Evolutionary conservation across 2,329 filamentous ascomycete species (phyloP), one percentile per base, ranked within the genome.

Genomic region (Arthrobotrys megalospora): DNA sequence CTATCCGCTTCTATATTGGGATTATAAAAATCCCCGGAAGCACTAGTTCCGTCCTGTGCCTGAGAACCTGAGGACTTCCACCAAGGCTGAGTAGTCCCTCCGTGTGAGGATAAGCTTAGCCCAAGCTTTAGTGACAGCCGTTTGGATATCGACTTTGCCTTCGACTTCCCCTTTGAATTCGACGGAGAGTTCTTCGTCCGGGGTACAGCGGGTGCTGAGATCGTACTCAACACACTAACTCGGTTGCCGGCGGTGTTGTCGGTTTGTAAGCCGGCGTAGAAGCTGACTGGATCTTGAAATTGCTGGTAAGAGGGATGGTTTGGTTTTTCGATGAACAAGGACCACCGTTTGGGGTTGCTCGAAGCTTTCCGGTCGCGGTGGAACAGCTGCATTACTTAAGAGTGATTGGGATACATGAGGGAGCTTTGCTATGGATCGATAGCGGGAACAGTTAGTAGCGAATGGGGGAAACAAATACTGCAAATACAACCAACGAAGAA

Each of bases 141-240:
- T 16, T 60, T 60, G 8, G 55, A 60, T 60, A 60, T 60, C 3
- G 55, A 60, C 16, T 60, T 60, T 43, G 55, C 55, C 19, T 60
- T 60, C 6, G 69, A 73, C 43, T 66, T 73, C 16, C 69, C 28
- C 32, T 73, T 73, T 14, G 69, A 73, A 60, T 66, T 73, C 50
- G 69, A 65, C 3, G 8, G 8, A 21, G 68, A 53, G 28, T 50
- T 60, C 55, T 60, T 60, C 4, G 55, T 43, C 55, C 55, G 55
- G 55, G 55, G 55, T 16, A 60, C 55, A 43, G 55, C 55, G 6
- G 55, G 55, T 60, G 55, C 55, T 16, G 55, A 60, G 36, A 28
- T 43, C 2, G 55, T 60, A 28, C 55, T 60, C 55, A 60, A 60
- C 55, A 60, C 55, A 60, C 55, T 60, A 4, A 28, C 19, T 43